These are phyloP conservation scores for Cephalotrichum gorgonifer DNA, from an alignment of 2,329 filamentous ascomycete species.

Conservation along the genomic window DNA sequence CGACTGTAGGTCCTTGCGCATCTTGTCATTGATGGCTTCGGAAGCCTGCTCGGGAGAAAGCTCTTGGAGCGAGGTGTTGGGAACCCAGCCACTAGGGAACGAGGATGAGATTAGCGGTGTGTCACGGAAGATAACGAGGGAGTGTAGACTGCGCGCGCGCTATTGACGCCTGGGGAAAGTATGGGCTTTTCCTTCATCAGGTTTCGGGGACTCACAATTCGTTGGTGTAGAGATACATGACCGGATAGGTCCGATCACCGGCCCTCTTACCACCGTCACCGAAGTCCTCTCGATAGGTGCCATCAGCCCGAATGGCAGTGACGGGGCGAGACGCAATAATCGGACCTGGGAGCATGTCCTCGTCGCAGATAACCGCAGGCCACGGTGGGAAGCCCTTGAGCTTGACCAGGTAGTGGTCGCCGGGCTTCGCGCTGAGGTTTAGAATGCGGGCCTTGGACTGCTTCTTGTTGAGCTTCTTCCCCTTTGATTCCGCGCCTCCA, in stretches of 20 bases:
- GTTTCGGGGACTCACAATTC: constrained; percentile 69
- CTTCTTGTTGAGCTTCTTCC: constrained; percentile 79
- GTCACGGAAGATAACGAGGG: not conserved
- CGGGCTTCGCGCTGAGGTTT: constrained; percentile 73
- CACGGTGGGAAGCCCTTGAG: constrained; percentile 92
- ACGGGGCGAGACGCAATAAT: constrained; percentile 73
- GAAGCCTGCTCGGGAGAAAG: constrained; percentile 66
- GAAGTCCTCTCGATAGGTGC: constrained; percentile 79
- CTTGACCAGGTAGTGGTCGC: constrained; percentile 85
- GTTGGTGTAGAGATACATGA: constrained; percentile 92
- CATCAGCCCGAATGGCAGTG: constrained; percentile 70
- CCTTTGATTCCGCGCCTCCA: constrained; percentile 54
- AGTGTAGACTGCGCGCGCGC: not conserved
- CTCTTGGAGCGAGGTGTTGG: constrained; percentile 71
- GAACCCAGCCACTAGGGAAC: constrained; percentile 71
- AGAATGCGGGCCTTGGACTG: constrained; percentile 62
- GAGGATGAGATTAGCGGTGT: constrained; percentile 1
- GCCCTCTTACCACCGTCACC: constrained; percentile 79
- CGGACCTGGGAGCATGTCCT: constrained; percentile 78
- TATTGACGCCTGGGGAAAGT: not conserved
- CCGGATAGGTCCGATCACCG: constrained; percentile 76
- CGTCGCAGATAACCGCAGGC: constrained; percentile 89
- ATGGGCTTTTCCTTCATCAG: too few species aligned
- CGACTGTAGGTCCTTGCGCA: constrained; percentile 65
- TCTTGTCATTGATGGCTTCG: constrained; percentile 61